Conservation (phyloP, 148 eudicot species). For the Dysphania ambrosioides region DNA sequence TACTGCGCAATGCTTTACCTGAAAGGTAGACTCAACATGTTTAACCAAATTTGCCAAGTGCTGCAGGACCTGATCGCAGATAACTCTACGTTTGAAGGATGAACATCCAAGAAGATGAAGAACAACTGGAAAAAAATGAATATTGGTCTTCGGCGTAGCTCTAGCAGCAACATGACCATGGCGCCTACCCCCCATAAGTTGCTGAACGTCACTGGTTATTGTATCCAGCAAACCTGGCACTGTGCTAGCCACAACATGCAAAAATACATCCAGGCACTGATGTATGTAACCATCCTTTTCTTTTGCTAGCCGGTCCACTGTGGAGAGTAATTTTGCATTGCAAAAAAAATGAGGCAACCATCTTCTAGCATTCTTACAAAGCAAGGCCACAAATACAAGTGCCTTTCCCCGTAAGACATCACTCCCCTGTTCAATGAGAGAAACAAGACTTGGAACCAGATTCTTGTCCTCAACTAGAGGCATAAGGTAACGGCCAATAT, state of each 20-base stretch:
- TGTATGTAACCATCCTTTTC: slow-evolving; percentile 79
- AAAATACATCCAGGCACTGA: slow-evolving; percentile 70
- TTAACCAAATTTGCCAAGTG: slow-evolving; percentile 76
- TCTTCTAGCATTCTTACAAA: slow-evolving; percentile 77
- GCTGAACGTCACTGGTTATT: slow-evolving; percentile 79
- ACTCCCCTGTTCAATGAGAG: slow-evolving; percentile 88
- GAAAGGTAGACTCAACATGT: slow-evolving; percentile 72
- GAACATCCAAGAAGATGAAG: slow-evolving; percentile 82
- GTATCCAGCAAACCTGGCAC: slow-evolving; percentile 77
- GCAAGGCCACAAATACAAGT: slow-evolving; percentile 80
- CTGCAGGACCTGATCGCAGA: slow-evolving; percentile 64
- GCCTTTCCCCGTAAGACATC: slow-evolving; percentile 87
- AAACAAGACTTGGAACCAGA: slow-evolving; percentile 68
- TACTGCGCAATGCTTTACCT: slow-evolving; percentile 42
- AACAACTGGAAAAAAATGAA: slow-evolving; percentile 85
- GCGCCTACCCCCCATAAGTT: slow-evolving; percentile 74
- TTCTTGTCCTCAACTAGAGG: slow-evolving; percentile 79
- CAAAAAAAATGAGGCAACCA: slow-evolving; percentile 82
- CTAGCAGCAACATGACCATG: slow-evolving; percentile 57
- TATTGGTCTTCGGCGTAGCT: slow-evolving; percentile 61
- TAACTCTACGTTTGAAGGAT: slow-evolving; percentile 66
- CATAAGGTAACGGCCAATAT: slow-evolving; percentile 64
- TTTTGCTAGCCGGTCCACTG: slow-evolving; percentile 80
- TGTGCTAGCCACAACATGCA: slow-evolving; percentile 54
- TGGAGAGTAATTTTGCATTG: slow-evolving; percentile 74